Evolutionary conservation across 805 yeast species (phyloP), one percentile per base, ranked within the genome.

Genomic region (Starmerella khaoyaiensis): DNA sequence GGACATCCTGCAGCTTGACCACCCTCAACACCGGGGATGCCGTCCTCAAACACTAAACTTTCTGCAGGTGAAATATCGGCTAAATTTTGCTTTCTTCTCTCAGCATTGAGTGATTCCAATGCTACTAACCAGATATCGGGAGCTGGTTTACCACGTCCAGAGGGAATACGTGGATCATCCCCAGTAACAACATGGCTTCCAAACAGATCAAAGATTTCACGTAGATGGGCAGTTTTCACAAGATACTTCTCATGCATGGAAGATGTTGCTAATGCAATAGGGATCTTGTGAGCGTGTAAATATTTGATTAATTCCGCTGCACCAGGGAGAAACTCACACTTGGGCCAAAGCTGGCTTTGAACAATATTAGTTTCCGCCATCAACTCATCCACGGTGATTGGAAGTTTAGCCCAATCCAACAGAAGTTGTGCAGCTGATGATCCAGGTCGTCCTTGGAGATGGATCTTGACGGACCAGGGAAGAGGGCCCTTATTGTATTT

Each of bases 41-140:
- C 97, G 59, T 90, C 99, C 63, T 90, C 98, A 58, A 90, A 90
- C 2, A 90, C 79, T 22, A 90, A 57, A 51, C 93, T 80, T 51
- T 90, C 94, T 22, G 72, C 74, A 4, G 87, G 79, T 37, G 56
- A 51, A 42, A 87, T 78, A 24, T 60, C 61, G 1, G 56, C 63
- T 19, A 61, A 55, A 3, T 66, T 69, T 3, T 58, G 50, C 2
- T 55, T 56, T 2, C 54, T 50, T 35, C 75, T 66, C 30, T 71
- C 70, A 17, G 53, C 50, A 55, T 90, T 90, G 37, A 90, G 50
- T 11, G 76, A 68, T 15, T 65, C 71, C 42, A 90, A 67, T 30
- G 96, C 94, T 3, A 75, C 67, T 45, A 72, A 71, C 93, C 94
- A 90, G 45, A 90, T 84, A 55, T 86, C 93, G 2, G 98, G 98